phyloP scores from a whole-genome alignment of 331 rosid species.

The Quercus tomentella region DNA sequence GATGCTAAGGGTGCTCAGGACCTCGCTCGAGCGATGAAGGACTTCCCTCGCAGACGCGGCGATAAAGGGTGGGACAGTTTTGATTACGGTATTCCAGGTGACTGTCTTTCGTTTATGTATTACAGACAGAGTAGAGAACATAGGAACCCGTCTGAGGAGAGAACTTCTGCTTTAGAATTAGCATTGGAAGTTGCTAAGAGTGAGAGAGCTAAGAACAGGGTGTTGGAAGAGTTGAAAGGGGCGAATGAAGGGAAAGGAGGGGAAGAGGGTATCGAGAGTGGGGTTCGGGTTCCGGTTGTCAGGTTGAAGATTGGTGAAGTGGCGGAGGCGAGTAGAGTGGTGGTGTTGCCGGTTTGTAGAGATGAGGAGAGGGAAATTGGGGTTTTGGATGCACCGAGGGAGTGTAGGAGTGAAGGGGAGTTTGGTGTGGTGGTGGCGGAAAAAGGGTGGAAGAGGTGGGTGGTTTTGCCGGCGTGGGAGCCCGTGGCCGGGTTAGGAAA shows the following conservation, averaged over 20 bases:
- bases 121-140: conserved; percentile 66
- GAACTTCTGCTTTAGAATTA: conserved; percentile 44
- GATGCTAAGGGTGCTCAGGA: conserved; percentile 60
- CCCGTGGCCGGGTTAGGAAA: conserved; percentile 38
- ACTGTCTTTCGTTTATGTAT: conserved; percentile 68
- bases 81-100: conserved; percentile 58
- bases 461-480: conserved; percentile 75
- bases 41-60: conserved; percentile 60
- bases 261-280: not conserved
- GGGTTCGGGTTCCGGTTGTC: conserved; percentile 66
- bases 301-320: conserved; percentile 82
- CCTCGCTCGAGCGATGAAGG: conserved; percentile 77
- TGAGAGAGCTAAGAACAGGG: conserved; percentile 38
- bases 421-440: conserved; percentile 79
- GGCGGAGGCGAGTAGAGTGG: conserved; percentile 63
- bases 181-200: conserved; percentile 47
- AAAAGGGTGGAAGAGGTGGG: conserved; percentile 86
- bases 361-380: conserved; percentile 45
- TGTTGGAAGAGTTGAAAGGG: conserved; percentile 45
- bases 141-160: conserved; percentile 37
- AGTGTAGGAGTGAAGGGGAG: conserved; percentile 49
- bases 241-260: not conserved
- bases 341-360: conserved; percentile 64
- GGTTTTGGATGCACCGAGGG: conserved; percentile 63
- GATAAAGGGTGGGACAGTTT: conserved; percentile 72